Evolutionary conservation across 495 filamentous ascomycete genomes (phyloP).

Genomic region (Cryomyces minteri): DNA sequence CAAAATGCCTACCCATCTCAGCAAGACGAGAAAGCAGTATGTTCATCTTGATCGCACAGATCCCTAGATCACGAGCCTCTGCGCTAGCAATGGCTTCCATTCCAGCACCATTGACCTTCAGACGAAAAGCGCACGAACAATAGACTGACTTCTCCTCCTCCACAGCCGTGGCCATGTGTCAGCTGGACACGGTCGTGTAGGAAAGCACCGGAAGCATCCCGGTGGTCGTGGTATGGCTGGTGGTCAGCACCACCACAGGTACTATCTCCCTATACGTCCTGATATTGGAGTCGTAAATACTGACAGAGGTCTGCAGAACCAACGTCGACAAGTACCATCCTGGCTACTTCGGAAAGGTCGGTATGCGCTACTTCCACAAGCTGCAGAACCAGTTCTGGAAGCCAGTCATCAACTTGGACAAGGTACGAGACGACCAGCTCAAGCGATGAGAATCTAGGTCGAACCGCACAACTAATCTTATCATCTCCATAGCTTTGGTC

Average conservation of each 20-base stretch:
- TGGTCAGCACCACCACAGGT: constrained; percentile 85
- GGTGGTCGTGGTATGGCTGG: constrained; percentile 93
- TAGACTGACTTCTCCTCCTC: constrained; percentile 13
- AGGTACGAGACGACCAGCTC: constrained; percentile 28
- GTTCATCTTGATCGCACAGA: constrained; percentile 19
- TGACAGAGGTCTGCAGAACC: constrained; percentile 25
- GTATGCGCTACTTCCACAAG: constrained; percentile 94
- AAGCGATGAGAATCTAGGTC: not conserved
- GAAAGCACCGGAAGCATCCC: constrained; percentile 86
- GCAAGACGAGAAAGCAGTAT: constrained; percentile 72
- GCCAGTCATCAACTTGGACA: constrained; percentile 78
- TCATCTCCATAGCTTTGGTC: constrained; percentile 45
- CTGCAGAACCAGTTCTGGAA: constrained; percentile 82
- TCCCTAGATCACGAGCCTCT: not conserved
- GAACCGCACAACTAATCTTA: too few relatives aligned
- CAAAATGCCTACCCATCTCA: constrained; percentile 62
- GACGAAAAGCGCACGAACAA: constrained; percentile 1
- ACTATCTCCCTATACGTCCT: not conserved
- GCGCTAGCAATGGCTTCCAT: not conserved
- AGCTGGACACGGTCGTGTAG: constrained; percentile 80
- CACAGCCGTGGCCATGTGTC: constrained; percentile 81
- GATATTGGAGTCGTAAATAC: too few relatives aligned
- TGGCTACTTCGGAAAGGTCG: constrained; percentile 96
- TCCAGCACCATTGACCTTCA: constrained; percentile 9
- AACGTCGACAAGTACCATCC: constrained; percentile 92